Percentiles rank a stretch among this genome's conserved stretches.
These are phyloP conservation scores for Punica granatum DNA, from an alignment of 345 rosid species.

Conservation along the genomic window DNA sequence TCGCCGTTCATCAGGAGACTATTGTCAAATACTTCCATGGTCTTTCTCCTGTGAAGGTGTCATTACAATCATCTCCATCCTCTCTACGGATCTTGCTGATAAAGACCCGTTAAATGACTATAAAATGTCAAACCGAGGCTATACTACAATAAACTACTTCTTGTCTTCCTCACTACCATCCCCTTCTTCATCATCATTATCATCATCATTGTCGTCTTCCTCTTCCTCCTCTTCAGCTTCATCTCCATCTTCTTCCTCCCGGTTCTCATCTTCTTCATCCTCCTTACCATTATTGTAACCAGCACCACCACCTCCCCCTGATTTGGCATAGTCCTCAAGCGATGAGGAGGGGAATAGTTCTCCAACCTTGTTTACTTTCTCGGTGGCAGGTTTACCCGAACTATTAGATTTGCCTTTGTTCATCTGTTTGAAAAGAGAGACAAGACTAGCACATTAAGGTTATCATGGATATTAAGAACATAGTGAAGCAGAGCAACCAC, in stretches of 20 bases:
- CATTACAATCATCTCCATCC: no score
- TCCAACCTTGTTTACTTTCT: conserved; percentile 62
- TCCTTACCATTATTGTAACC: conserved; percentile 2
- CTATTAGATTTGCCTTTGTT: conserved; percentile 42
- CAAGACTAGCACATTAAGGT: not conserved
- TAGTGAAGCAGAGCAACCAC: not conserved
- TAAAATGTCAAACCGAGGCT: not conserved
- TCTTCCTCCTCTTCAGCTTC: conserved; percentile 17
- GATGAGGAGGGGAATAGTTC: conserved; percentile 64
- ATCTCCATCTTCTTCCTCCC: not conserved
- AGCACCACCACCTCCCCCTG: conserved; percentile 9
- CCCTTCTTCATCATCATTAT: conserved; percentile 7
- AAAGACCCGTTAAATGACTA: no score
- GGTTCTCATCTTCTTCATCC: not conserved
- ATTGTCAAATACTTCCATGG: no score
- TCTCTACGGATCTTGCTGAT: no score
- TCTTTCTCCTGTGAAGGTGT: no score
- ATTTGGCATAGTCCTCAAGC: conserved; percentile 63
- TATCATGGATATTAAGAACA: no score
- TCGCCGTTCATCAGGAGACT: no score
- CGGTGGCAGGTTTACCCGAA: conserved; percentile 26
- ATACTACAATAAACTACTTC: not conserved
- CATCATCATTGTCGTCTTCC: conserved; percentile 11
- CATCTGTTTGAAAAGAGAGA: conserved; percentile 43
- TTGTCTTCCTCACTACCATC: conserved; percentile 22